A percentile compares a stretch with the other conserved stretches of the same genome.
Evolutionary conservation across 345 rosid genomes (phyloP).

Genomic region (Salix viminalis): DNA sequence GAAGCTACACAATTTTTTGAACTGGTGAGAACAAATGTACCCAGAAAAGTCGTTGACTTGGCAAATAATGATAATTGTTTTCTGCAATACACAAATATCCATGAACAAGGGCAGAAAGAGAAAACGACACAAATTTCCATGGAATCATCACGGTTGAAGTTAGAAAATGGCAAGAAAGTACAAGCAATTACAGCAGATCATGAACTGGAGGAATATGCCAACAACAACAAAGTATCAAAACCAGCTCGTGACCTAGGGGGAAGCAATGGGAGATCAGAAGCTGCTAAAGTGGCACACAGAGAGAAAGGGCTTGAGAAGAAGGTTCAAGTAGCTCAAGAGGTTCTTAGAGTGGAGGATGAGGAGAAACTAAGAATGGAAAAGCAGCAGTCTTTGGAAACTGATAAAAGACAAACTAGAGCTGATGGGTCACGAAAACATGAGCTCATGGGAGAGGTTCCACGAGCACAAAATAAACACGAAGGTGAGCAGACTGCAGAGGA

Average conservation of each 20-base stretch:
- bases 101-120: constrained; percentile 38
- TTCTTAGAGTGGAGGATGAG: constrained; percentile 31
- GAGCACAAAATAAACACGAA: constrained; percentile 27
- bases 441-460: constrained; percentile 29
- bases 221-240: constrained; percentile 22
- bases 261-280: constrained; percentile 25
- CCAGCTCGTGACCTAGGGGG: constrained; percentile 22
- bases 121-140: constrained; percentile 16
- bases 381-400: constrained; percentile 31
- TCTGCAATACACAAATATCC: constrained; percentile 20
- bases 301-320: constrained; percentile 28
- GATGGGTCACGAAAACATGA: constrained; percentile 32
- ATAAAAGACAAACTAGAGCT: constrained; percentile 28
- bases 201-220: constrained; percentile 29
- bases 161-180: constrained; percentile 26
- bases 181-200: constrained; percentile 36
- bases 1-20: constrained; percentile 68
- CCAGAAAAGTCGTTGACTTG: constrained; percentile 37
- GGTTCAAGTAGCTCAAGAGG: constrained; percentile 37
- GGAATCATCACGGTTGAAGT: constrained; percentile 30
- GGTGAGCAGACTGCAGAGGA: constrained; percentile 30
- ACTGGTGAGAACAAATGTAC: constrained; percentile 51
- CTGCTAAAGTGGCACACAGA: constrained; percentile 31
- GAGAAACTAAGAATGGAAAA: constrained; percentile 28
- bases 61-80: constrained; percentile 32